Base-by-base conservation (phyloP, 1,139 yeast genomes). In the Geotrichum phurueaensis region DNA sequence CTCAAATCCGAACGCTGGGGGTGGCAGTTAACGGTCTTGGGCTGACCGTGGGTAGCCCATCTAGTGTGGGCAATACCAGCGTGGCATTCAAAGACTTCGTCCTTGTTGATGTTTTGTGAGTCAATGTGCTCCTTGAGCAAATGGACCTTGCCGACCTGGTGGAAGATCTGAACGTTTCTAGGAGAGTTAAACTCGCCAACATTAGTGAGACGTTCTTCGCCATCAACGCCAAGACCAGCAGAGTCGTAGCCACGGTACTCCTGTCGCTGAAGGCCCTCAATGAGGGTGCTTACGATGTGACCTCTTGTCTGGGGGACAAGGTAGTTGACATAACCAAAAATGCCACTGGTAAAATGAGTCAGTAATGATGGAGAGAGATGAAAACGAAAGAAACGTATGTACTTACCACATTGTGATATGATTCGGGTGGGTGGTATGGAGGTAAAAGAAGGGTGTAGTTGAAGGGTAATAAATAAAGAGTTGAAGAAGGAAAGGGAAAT, bases 11-110 rank as follows among this genome's bases (percentile, higher is more conserved):
- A 89, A 68, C 95, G 80, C 73, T 94, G 99, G 58, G 99, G 99
- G 74, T 95, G 99, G 75, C 98, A 94, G 79, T 95, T 95, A 66
- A 77, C 72, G 63, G 81, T 84, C 69, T 83, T 84, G 61, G 98
- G 98, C 70, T 86, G 89, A 76, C 99, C 99, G 76, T 95, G 99
- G 53, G 99, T 95, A 55, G 99, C 99, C 99, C 99, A 95, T 80
- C 99, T 87, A 20, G 99, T 95, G 77, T 95, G 99, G 50, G 99
- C 98, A 74, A 95, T 94, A 73, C 96, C 99, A 63, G 86, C 94
- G 73, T 94, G 99, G 75, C 87, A 85, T 69, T 85, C 87, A 71
- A 90, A 90, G 29, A 84, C 80, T 60, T 82, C 84, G n/a, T 54
- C 56, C 68, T 86, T 81, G 71, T 86, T 82, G 62, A 84, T 80